A percentile compares a stretch with the other conserved stretches of the same genome.
These are phyloP conservation scores for Pythium sukuiense DNA, from an alignment of 352 stramenopile genomes.

Conservation along the genomic window DNA sequence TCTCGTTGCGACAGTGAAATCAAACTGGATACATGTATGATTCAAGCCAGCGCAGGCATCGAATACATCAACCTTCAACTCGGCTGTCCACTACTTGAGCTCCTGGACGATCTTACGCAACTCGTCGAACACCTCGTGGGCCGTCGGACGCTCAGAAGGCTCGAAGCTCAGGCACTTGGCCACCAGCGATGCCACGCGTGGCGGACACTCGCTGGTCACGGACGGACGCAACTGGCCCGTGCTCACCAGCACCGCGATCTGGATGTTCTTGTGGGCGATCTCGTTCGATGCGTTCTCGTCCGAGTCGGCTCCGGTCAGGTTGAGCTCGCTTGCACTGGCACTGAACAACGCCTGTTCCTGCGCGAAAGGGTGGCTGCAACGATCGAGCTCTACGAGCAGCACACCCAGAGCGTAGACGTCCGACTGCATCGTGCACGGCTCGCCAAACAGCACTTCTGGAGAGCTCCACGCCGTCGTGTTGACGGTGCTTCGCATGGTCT, in stretches of 20 bases:
- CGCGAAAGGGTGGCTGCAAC: slow-evolving; percentile 6
- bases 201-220: background rate
- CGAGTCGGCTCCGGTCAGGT: background rate
- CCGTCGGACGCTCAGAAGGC: background rate
- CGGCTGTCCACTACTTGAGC: background rate
- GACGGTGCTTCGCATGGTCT: slow-evolving; percentile 25
- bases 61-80: background rate
- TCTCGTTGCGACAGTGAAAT: no score
- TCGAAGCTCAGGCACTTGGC: slow-evolving; percentile 5
- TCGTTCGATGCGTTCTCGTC: background rate
- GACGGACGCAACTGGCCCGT: slow-evolving; percentile 16
- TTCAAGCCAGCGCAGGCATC: background rate
- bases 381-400: slow-evolving; percentile 28
- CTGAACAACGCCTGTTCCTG: background rate
- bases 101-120: background rate
- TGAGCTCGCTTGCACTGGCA: background rate
- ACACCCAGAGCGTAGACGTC: slow-evolving; percentile 34
- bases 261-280: slow-evolving; percentile 14
- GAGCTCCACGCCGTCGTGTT: slow-evolving; percentile 18
- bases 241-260: slow-evolving; percentile 19
- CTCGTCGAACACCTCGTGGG: background rate
- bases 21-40: no score
- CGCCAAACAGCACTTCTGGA: slow-evolving; percentile 14
- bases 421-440: slow-evolving; percentile 26
- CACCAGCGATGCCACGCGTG: background rate